These are phyloP conservation scores for Keqinozyma sinolaborantium DNA, from an alignment of 1,139 yeast genomes.

Conservation along the genomic window DNA sequence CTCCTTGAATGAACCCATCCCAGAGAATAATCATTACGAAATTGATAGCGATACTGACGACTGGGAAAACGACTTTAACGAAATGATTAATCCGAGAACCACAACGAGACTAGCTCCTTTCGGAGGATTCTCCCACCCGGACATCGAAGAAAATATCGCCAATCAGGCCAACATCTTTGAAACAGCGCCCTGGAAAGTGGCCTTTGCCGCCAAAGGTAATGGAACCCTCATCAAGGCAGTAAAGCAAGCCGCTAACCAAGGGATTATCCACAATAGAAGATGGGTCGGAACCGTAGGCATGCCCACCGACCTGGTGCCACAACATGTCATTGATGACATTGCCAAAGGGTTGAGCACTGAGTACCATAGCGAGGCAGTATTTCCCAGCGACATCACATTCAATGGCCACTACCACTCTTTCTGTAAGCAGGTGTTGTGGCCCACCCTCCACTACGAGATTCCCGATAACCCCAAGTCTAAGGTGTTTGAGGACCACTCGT, in stretches of 20 bases:
- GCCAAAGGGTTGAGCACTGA: conserved; percentile 40
- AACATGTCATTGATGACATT: conserved; percentile 48
- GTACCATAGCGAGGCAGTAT: conserved; percentile 62
- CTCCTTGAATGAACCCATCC: conserved; percentile 22
- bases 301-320: conserved; percentile 81
- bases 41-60: conserved; percentile 20
- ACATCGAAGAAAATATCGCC: conserved; percentile 39
- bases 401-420: conserved; percentile 88
- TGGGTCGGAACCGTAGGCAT: conserved; percentile 93
- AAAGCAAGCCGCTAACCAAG: conserved; percentile 51
- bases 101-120: conserved; percentile 54
- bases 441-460: conserved; percentile 91
- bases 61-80: conserved; percentile 22
- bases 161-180: conserved; percentile 58
- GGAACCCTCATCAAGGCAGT: conserved; percentile 88
- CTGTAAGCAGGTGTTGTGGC: conserved; percentile 95
- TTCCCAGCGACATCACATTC: conserved; percentile 72
- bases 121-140: conserved; percentile 69
- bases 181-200: conserved; percentile 73
- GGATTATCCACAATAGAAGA: conserved; percentile 43
- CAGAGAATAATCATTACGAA: conserved; percentile 6
- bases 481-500: conserved; percentile 93
- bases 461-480: conserved; percentile 94
- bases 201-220: conserved; percentile 72
- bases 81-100: conserved; percentile 27